phyloP scores from a whole-genome alignment of 352 stramenopile species.

The Globisporangium irregulare region DNA sequence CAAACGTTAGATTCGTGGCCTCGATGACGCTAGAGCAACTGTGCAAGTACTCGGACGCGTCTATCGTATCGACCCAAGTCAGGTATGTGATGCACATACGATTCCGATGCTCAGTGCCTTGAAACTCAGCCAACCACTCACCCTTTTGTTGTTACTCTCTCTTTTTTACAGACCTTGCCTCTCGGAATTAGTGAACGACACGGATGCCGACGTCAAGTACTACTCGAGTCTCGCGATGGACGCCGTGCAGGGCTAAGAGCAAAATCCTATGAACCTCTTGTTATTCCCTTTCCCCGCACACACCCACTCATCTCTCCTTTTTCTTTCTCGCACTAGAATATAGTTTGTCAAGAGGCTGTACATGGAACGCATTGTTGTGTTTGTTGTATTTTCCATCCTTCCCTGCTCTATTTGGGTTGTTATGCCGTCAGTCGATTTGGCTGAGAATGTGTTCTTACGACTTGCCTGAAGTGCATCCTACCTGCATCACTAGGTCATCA shows the following conservation, averaged over 20 bases:
- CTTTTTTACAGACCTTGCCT: slow-evolving; percentile 56
- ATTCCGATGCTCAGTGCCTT: neutral
- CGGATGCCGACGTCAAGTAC: slow-evolving; percentile 85
- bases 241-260: slow-evolving; percentile 53
- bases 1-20: slow-evolving; percentile 87
- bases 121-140: neutral
- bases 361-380: neutral
- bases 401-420: slow-evolving; percentile 6
- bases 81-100: slow-evolving; percentile 33
- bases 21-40: slow-evolving; percentile 84
- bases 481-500: neutral
- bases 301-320: slow-evolving; percentile 6
- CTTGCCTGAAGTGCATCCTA: neutral
- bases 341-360: slow-evolving; percentile 20
- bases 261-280: slow-evolving; percentile 19
- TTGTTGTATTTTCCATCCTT: slow-evolving; percentile 11
- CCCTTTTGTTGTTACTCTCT: neutral
- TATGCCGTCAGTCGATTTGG: neutral
- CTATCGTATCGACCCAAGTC: slow-evolving; percentile 68
- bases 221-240: slow-evolving; percentile 82
- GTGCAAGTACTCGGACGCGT: slow-evolving; percentile 74
- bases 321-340: slow-evolving; percentile 22
- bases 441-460: neutral
- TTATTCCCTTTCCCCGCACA: slow-evolving; percentile 9
- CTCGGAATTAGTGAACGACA: slow-evolving; percentile 71